A percentile compares a stretch with the other conserved stretches of the same genome.
These are phyloP conservation scores for Lithospermum erythrorhizon DNA, from an alignment of 257 asterid genomes.

Conservation along the genomic window DNA sequence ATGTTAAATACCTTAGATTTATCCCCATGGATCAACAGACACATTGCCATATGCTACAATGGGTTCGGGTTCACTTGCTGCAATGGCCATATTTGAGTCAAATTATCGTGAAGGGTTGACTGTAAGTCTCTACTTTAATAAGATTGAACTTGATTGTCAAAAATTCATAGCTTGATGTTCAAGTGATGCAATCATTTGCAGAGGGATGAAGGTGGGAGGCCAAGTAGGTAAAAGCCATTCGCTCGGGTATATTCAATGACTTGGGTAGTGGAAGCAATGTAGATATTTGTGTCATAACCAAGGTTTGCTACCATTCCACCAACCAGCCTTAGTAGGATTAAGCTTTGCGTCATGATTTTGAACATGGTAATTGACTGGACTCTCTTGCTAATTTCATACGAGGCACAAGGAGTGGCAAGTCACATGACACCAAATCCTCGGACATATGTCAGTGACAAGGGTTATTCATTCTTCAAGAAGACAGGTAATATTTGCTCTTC, in stretches of 20 bases:
- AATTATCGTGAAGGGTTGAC: constrained; percentile 71
- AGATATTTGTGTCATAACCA: constrained; percentile 73
- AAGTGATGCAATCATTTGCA: constrained; percentile 20
- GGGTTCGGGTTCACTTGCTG: constrained; percentile 99
- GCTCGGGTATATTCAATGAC: too few relatives aligned
- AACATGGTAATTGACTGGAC: constrained; percentile 4
- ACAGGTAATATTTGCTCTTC: constrained; percentile 50
- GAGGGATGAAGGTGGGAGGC: constrained; percentile 94
- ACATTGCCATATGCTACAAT: constrained; percentile 93
- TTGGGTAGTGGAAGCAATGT: too few relatives aligned
- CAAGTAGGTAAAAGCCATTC: constrained; percentile 82
- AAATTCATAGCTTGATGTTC: constrained; percentile 5
- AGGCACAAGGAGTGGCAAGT: constrained; percentile 64
- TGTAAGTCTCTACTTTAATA: constrained; percentile 36
- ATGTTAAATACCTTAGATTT: constrained; percentile 43
- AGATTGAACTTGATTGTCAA: not conserved
- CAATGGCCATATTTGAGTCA: too few relatives aligned
- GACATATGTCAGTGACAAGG: constrained; percentile 63
- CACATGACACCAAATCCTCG: constrained; percentile 73
- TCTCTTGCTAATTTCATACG: constrained; percentile 15
- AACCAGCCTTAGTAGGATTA: too few relatives aligned
- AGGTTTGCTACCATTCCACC: constrained; percentile 34
- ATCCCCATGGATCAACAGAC: constrained; percentile 98
- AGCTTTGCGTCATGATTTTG: not conserved
- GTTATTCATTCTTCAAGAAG: constrained; percentile 61